A percentile compares a stretch with the other conserved stretches of the same genome.
Evolutionary conservation across 139 green algal genomes (phyloP).

Genomic region (Chlamydomonas incerta): DNA sequence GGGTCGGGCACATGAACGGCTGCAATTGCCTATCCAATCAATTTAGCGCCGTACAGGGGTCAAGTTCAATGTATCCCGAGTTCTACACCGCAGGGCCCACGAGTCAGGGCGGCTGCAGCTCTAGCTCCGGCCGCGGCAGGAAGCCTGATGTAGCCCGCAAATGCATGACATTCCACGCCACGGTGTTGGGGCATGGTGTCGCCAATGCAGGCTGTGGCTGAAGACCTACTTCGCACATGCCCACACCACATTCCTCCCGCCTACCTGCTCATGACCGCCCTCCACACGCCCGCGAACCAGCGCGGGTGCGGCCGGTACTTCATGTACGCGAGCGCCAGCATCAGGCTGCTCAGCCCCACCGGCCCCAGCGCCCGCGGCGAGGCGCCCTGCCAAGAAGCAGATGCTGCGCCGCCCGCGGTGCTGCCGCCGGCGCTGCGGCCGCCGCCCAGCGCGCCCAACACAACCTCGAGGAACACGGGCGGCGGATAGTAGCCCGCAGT

Average conservation of each 20-base stretch:
- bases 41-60: no score
- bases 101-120: background rate
- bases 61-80: background rate
- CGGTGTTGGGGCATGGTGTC: background rate
- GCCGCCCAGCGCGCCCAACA: background rate
- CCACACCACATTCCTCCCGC: no score
- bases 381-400: no score
- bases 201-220: background rate
- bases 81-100: slow-evolving; percentile 27
- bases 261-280: slow-evolving; percentile 12
- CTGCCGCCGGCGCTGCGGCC: background rate
- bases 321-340: slow-evolving; percentile 23
- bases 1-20: no score
- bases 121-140: background rate
- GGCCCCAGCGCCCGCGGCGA: background rate
- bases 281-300: background rate
- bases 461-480: background rate
- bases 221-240: no score
- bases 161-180: slow-evolving; percentile 1
- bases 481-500: slow-evolving; percentile 10
- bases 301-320: background rate
- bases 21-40: no score
- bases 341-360: background rate
- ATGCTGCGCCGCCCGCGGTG: no score
- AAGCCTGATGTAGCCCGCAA: background rate